Evolutionary conservation across 73 alveolate genomes (phyloP).

Genomic region (Stentor roeselii): DNA sequence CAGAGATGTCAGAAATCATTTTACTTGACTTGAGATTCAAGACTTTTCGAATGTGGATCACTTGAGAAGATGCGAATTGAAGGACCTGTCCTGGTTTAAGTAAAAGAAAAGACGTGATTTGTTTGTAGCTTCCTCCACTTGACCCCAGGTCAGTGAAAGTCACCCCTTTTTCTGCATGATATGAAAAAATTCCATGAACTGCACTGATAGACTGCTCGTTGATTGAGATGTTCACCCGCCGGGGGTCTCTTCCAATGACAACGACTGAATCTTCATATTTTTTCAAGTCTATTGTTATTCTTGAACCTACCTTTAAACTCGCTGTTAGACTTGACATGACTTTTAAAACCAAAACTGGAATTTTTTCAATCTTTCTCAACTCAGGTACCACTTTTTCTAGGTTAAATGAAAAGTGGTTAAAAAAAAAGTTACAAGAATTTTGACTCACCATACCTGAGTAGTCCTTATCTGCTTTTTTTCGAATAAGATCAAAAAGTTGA

Average conservation of each 20-base stretch:
- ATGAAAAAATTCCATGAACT: not conserved
- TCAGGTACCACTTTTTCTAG: not conserved
- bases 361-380: not conserved
- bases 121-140: not conserved
- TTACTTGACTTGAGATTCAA: too few species aligned
- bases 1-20: not conserved
- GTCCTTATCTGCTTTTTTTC: not conserved
- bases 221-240: not conserved
- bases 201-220: not conserved
- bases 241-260: not conserved
- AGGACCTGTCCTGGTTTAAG: not conserved
- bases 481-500: not conserved
- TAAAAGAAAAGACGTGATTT: not conserved
- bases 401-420: not conserved
- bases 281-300: not conserved
- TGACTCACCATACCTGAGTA: not conserved
- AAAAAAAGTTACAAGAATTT: not conserved
- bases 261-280: not conserved
- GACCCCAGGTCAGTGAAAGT: slow-evolving; percentile 1
- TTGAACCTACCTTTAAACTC: not conserved
- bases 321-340: not conserved
- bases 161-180: not conserved
- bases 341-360: not conserved
- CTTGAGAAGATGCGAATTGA: slow-evolving; percentile 4
- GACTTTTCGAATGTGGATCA: not conserved